Evolutionary conservation across 306 rosid genomes (phyloP).

Genomic region (Quercus wislizeni): DNA sequence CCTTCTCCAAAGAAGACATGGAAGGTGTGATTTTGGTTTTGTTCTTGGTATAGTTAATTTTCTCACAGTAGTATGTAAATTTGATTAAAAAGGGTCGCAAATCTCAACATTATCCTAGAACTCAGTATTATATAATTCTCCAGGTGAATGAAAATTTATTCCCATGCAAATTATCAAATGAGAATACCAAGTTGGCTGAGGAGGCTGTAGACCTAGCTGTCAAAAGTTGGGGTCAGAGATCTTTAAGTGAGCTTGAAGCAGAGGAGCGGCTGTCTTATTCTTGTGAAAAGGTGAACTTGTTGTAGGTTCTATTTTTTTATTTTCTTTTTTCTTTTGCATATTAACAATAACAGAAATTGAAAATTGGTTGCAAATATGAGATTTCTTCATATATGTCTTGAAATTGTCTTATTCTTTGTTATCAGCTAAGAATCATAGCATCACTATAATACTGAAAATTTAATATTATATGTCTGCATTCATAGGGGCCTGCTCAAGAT

Average conservation of each 20-base stretch:
- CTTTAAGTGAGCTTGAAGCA: constrained; percentile 89
- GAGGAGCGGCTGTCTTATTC: constrained; percentile 96
- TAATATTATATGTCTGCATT: constrained; percentile 11
- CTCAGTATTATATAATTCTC: constrained; percentile 21
- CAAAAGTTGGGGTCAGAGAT: constrained; percentile 82
- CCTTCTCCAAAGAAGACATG: constrained; percentile 79
- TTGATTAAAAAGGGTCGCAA: not conserved
- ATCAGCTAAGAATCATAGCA: constrained; percentile 3
- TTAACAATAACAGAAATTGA: not conserved
- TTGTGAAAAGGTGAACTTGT: constrained; percentile 74
- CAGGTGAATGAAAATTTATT: constrained; percentile 87
- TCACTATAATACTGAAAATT: constrained; percentile 3
- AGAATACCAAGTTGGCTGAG: constrained; percentile 63
- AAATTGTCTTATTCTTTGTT: constrained; percentile 19
- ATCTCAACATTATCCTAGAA: constrained; percentile 22
- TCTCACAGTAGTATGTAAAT: not conserved
- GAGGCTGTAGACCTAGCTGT: constrained; percentile 79
- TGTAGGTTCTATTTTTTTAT: not conserved
- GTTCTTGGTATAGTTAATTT: constrained; percentile 11
- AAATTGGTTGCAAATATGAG: not conserved
- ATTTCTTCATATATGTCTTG: not conserved
- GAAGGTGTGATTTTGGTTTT: constrained; percentile 57
- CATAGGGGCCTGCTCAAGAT: constrained; percentile 90
- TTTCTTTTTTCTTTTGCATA: not conserved
- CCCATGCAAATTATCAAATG: constrained; percentile 76